Conservation (phyloP, 1,139 yeast genomes). For the Sugiyamaella xylanicola region DNA sequence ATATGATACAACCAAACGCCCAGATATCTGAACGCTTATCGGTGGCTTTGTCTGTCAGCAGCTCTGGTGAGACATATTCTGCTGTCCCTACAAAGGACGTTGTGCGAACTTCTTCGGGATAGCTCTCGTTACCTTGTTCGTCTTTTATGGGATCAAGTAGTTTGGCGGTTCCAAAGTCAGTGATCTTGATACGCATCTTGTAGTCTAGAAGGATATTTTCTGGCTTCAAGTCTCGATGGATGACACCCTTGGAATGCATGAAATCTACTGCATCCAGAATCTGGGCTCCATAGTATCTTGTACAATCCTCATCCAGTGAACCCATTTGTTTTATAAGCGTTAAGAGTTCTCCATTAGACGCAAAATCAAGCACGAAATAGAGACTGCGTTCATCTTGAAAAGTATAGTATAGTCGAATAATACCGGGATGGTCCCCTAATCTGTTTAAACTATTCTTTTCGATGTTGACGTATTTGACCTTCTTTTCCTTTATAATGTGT, state of each 20-base stretch:
- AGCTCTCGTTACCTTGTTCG: slow-evolving; percentile 32
- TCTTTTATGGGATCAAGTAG: slow-evolving; percentile 56
- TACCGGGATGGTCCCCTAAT: slow-evolving; percentile 82
- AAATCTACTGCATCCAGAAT: slow-evolving; percentile 82
- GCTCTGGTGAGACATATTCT: slow-evolving; percentile 88
- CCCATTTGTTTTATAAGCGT: slow-evolving; percentile 76
- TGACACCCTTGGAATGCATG: slow-evolving; percentile 80
- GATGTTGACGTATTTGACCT: slow-evolving; percentile 93
- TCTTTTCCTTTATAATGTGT: slow-evolving; percentile 92
- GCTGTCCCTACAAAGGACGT: slow-evolving; percentile 92
- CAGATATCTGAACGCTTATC: slow-evolving; percentile 91
- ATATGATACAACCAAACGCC: slow-evolving; percentile 95
- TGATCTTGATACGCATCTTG: slow-evolving; percentile 79
- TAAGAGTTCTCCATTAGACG: slow-evolving; percentile 88
- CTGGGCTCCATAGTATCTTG: slow-evolving; percentile 75
- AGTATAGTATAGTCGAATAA: slow-evolving; percentile 85
- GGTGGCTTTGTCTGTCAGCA: slow-evolving; percentile 76
- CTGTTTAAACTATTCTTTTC: slow-evolving; percentile 91
- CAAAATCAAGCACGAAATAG: slow-evolving; percentile 90
- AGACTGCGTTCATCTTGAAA: slow-evolving; percentile 89
- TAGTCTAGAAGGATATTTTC: slow-evolving; percentile 80
- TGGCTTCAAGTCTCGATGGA: slow-evolving; percentile 94
- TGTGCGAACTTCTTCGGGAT: slow-evolving; percentile 62
- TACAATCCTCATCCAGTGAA: slow-evolving; percentile 74
- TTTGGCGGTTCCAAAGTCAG: slow-evolving; percentile 99